phyloP scores from a whole-genome alignment of 1,139 yeast species.

The Suhomyces bokatorum region DNA sequence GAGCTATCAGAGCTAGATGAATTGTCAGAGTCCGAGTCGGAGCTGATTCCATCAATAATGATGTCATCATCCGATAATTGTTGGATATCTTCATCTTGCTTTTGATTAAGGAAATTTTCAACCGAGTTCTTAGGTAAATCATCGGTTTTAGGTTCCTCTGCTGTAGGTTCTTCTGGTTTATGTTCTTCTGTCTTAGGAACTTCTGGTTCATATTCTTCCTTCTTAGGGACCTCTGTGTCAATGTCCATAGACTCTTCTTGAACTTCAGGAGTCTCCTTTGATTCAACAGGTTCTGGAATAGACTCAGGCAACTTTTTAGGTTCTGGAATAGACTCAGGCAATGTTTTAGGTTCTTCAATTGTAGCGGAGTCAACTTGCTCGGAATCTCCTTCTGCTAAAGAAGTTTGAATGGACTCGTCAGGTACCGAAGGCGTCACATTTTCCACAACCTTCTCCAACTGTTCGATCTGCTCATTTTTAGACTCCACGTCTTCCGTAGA shows the following conservation, averaged over 20 bases:
- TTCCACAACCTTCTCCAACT: no score
- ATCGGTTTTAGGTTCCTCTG: neutral
- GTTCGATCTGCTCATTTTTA: no score
- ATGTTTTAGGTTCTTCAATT: neutral
- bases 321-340: neutral
- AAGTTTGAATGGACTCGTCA: neutral
- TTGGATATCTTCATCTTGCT: slow-evolving; percentile 13
- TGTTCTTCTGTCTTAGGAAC: neutral
- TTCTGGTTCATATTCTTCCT: neutral
- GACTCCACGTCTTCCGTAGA: no score
- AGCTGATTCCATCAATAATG: slow-evolving; percentile 17
- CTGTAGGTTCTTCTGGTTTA: neutral
- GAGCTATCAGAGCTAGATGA: slow-evolving; percentile 16
- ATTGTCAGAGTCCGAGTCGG: slow-evolving; percentile 22
- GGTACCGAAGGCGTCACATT: no score
- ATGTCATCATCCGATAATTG: slow-evolving; percentile 26
- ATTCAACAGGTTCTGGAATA: no score
- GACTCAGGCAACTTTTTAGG: no score
- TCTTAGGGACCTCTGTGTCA: neutral
- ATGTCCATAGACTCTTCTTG: no score
- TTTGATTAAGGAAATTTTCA: slow-evolving; percentile 10
- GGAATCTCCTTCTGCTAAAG: neutral
- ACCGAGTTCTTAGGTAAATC: neutral
- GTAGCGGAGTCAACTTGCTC: neutral
- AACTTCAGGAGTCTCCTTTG: no score